Conservation (phyloP, 2,329 filamentous ascomycete genomes). For the Hypoxylon sp. region DNA sequence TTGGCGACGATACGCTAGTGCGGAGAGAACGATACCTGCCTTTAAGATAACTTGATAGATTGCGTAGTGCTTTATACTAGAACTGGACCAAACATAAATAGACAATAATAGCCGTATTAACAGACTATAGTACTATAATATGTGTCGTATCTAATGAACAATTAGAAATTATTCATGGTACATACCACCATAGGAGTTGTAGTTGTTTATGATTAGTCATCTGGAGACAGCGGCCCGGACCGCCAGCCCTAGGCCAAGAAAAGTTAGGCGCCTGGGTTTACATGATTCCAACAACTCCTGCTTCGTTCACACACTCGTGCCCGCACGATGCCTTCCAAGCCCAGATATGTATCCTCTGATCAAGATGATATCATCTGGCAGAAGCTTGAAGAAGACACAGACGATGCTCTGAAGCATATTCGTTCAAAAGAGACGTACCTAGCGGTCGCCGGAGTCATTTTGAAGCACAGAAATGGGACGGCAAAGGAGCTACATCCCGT, state of each 20-base stretch:
- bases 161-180: not conserved
- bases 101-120: too few relatives aligned
- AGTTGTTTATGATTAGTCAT: too few relatives aligned
- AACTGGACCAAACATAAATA: too few relatives aligned
- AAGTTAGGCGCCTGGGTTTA: too few relatives aligned
- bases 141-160: not conserved
- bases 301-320: too few relatives aligned
- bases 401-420: slow-evolving; percentile 39
- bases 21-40: slow-evolving; percentile 26
- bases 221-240: too few relatives aligned
- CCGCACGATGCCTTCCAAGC: slow-evolving; percentile 39
- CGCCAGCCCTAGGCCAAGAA: too few relatives aligned
- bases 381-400: slow-evolving; percentile 37
- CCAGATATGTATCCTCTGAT: slow-evolving; percentile 34
- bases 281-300: too few relatives aligned
- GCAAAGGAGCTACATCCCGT: slow-evolving; percentile 36
- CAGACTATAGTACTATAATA: too few relatives aligned
- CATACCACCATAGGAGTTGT: too few relatives aligned
- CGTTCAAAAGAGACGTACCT: slow-evolving; percentile 30
- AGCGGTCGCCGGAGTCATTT: slow-evolving; percentile 37
- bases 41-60: too few relatives aligned
- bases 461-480: slow-evolving; percentile 38
- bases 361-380: slow-evolving; percentile 45
- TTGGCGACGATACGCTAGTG: slow-evolving; percentile 8
- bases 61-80: too few relatives aligned